Conservation (phyloP, 2,329 filamentous ascomycete genomes). For the Cladophialophora immunda region DNA sequence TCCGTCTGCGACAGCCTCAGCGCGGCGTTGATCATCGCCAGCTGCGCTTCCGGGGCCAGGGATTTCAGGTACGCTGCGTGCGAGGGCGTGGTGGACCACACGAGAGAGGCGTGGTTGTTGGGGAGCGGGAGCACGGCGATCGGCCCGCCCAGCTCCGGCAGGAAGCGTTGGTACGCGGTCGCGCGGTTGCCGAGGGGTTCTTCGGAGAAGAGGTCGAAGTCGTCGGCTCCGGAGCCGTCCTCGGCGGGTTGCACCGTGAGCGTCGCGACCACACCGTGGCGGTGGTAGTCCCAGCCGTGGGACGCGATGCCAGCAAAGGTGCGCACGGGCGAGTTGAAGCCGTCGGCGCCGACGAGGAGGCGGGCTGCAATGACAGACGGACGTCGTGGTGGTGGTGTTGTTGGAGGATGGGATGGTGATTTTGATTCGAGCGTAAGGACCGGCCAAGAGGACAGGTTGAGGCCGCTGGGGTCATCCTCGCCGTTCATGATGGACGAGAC, state of each 20-base stretch:
- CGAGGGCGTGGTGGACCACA: constrained; percentile 91
- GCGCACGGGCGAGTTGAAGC: constrained; percentile 91
- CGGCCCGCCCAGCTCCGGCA: constrained; percentile 80
- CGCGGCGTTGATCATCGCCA: constrained; percentile 89
- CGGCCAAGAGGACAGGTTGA: constrained; percentile 88
- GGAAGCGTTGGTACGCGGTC: constrained; percentile 92
- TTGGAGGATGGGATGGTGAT: constrained; percentile 29
- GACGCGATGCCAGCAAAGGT: constrained; percentile 86
- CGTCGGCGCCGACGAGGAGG: constrained; percentile 90
- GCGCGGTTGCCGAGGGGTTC: constrained; percentile 41
- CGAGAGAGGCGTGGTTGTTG: constrained; percentile 80
- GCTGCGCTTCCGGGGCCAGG: constrained; percentile 75
- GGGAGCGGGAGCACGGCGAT: constrained; percentile 91
- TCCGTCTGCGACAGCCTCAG: constrained; percentile 84
- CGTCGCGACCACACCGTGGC: constrained; percentile 91
- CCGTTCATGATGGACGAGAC: constrained; percentile 85
- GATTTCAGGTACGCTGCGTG: constrained; percentile 82
- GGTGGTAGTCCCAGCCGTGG: constrained; percentile 90
- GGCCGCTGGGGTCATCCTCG: constrained; percentile 67
- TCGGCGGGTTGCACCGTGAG: constrained; percentile 69
- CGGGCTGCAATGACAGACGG: constrained; percentile 73
- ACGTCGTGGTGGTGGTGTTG: constrained; percentile 46
- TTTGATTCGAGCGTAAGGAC: constrained; percentile 75
- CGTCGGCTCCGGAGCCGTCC: constrained; percentile 2
- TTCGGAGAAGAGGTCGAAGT: constrained; percentile 52